Percentiles rank a stretch among this genome's conserved stretches.
phyloP scores from a whole-genome alignment of 495 filamentous ascomycete species.

The Penicillium macrosclerotiorum region DNA sequence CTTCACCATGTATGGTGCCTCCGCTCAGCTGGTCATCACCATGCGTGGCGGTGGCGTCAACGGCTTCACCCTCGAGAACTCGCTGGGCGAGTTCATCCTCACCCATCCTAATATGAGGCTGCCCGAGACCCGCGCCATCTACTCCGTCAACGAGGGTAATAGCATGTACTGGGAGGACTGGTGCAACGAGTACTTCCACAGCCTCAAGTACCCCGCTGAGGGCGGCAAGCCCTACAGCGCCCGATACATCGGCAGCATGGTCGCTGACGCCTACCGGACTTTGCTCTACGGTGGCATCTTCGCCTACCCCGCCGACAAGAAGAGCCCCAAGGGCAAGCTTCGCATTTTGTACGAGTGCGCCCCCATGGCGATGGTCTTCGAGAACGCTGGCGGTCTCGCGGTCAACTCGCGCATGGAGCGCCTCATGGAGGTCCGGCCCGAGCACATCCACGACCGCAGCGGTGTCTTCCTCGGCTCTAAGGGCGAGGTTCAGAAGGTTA shows the following conservation, averaged over 20 bases:
- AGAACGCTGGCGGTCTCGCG: conserved; percentile 94
- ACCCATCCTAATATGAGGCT: conserved; percentile 94
- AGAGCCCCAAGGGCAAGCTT: conserved; percentile 97
- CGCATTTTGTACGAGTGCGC: conserved; percentile 98
- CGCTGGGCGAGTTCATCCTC: conserved; percentile 96
- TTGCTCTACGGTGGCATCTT: conserved; percentile 95
- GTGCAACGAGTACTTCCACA: conserved; percentile 83
- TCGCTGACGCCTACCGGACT: conserved; percentile 95
- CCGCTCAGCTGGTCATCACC: conserved; percentile 91
- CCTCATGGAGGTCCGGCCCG: conserved; percentile 85
- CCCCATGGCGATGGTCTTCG: conserved; percentile 98
- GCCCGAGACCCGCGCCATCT: conserved; percentile 77
- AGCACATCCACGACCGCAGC: conserved; percentile 92
- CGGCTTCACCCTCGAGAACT: conserved; percentile 95
- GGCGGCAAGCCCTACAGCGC: conserved; percentile 89
- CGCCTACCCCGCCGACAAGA: conserved; percentile 95
- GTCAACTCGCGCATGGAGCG: conserved; percentile 84
- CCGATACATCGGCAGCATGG: conserved; percentile 96
- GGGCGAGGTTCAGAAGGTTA: conserved; percentile 94
- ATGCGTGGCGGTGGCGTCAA: conserved; percentile 94
- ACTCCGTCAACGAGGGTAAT: conserved; percentile 99
- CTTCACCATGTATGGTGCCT: conserved; percentile 99
- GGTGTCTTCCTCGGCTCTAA: conserved; percentile 96
- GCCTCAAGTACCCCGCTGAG: conserved; percentile 71
- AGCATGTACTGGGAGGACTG: conserved; percentile 92